A percentile compares a stretch with the other conserved stretches of the same genome.
phyloP scores from a whole-genome alignment of 1,284 basidiomycete genomes.

The Cutaneotrichosporon dermatis region DNA sequence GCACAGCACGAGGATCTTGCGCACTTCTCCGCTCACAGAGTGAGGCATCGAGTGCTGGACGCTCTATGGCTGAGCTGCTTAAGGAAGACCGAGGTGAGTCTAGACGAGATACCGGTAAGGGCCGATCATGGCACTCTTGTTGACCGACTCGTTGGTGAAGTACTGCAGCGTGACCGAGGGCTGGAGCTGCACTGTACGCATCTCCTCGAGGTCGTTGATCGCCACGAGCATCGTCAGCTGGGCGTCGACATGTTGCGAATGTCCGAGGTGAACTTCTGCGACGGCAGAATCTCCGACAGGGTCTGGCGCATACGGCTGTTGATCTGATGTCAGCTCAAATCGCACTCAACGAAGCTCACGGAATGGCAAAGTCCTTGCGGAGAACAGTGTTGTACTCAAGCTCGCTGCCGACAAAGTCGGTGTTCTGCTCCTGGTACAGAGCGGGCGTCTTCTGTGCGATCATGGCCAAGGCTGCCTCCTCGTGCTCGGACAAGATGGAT shows the following conservation, averaged over 20 bases:
- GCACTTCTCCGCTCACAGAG: constrained; percentile 70
- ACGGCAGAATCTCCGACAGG: constrained; percentile 64
- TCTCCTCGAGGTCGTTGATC: constrained; percentile 84
- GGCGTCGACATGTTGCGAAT: constrained; percentile 68
- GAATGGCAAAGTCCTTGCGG: constrained; percentile 79
- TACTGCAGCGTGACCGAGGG: constrained; percentile 82
- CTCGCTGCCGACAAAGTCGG: constrained; percentile 81
- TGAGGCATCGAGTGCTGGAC: constrained; percentile 72
- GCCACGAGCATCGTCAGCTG: constrained; percentile 83
- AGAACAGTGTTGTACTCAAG: constrained; percentile 92
- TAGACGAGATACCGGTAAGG: constrained; percentile 82
- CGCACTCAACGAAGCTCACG: constrained; percentile 51
- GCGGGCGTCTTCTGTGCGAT: constrained; percentile 86
- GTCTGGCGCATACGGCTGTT: constrained; percentile 62
- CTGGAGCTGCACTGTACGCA: constrained; percentile 73
- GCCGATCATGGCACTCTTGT: constrained; percentile 60
- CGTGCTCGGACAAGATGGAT: constrained; percentile 44
- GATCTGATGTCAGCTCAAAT: constrained; percentile 55
- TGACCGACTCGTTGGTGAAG: constrained; percentile 83
- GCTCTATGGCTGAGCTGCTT: constrained; percentile 67
- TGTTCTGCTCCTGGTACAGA: constrained; percentile 74
- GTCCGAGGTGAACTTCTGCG: constrained; percentile 61
- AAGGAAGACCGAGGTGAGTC: constrained; percentile 60
- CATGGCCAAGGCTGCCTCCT: constrained; percentile 68
- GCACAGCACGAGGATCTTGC: constrained; percentile 68